Base-by-base conservation (phyloP, 2,329 filamentous ascomycete genomes). In the Phialemoniopsis sp. region DNA sequence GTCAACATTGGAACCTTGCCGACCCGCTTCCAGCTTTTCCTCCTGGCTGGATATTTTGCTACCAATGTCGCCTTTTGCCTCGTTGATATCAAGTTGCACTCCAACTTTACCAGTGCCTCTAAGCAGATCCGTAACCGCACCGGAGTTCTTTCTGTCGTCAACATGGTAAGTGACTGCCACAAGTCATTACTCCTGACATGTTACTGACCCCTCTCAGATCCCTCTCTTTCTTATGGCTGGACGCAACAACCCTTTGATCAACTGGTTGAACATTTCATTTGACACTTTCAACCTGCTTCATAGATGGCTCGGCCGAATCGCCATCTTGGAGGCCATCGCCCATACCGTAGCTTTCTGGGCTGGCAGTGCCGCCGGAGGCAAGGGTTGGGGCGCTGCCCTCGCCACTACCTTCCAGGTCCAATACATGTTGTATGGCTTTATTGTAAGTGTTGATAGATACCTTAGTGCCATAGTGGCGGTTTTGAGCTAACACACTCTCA, bases 281-380 rank as follows among this genome's bases (percentile, higher is more conserved):
- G 86, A 91, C 59, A 88, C 84, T 1, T 89, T 87, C 71, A 91
- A 90, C 65, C 64, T 91, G 45, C 70, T 90, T 42, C 86, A 91
- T 62, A 78, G 87, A 45, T 90, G 86, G 86, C 76, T 89, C 46
- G 86, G 86, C 50, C 80, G 86, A 30, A 87, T 89, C 43, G 83
- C 86, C 18, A 73, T 85, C 14, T 63, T 87, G 13, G 84, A 91
- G 58, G 72, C 80, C 9, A 49, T 89, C 31, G 67, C 75, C 21
- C 86, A 90, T 61, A 79, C 77, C 2, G 54, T 79, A 30, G 74
- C 82, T 37, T 87, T 71, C 61, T 71, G 78, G 45, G 61, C 67
- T 15, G 60, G 64, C 10, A 62, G 58, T 15, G 66, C 64, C 9
- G 36, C 53, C 2, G 46, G 56, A 44, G 21, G 21, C n/a, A 56